Base-by-base conservation (phyloP, 1,139 yeast genomes). In the Protomyces inouyei region DNA sequence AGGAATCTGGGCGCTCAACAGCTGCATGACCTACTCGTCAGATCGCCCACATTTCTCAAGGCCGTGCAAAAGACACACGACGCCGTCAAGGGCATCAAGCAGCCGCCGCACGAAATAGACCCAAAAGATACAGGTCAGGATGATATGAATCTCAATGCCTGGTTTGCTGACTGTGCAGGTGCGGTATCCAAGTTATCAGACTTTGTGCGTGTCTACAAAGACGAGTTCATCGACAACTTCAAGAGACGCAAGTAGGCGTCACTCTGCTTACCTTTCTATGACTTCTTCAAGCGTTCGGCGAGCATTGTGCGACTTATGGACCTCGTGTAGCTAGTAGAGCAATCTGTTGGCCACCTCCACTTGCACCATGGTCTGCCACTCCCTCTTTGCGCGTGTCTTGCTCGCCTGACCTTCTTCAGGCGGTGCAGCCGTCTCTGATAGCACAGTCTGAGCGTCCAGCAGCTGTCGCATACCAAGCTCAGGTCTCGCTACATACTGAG, bases 51-150 rank as follows among this genome's bases (percentile, higher is more conserved):
- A 14, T 59, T 59, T 35, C 57, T 52, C 57, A 38, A 45, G 21
- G 54, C 54, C 6, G 63, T 59, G 25, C 43, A 55, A 52, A 59
- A 52, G 53, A 59, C 63, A 32, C 63, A 59, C 23, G 63, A 59
- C 23, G 54, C 57, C 16, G 53, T 59, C 25, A 59, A 59, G 45
- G 63, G 63, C 45, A 59, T 59, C 56, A 52, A 40, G 35, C 43
- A 25, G 21, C 32, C 57, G 12, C 63, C 63, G 25, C 63, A 59
- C 32, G 57, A 52, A 21, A 21, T 28, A 23, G 57, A 52, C 2
- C 63, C 63, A 10, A 38, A 59, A 16, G 53, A 43, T 10, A 18
- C 48, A 43, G 48, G 48, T 18, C 32, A 28, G 32, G 32, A 9
- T 28, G 32, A 28, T 28, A 2, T 28, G 4, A n/a, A 14, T n/a